A percentile compares a stretch with the other conserved stretches of the same genome.
Conservation (phyloP, 208 protist genomes). For the Crithidia expoeki region DNA sequence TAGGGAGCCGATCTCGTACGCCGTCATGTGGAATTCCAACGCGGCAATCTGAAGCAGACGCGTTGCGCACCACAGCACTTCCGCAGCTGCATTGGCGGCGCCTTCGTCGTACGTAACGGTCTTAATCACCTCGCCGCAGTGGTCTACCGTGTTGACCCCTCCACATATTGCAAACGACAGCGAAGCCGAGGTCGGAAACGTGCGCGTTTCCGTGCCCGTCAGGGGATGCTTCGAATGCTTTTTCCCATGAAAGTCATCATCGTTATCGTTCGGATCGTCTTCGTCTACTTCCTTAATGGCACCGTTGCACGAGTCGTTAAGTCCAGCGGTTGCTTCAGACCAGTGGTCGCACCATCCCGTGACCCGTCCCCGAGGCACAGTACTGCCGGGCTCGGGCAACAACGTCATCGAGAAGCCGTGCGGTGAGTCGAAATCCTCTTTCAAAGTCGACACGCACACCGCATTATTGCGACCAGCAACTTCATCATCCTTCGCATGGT, state of each 20-base stretch:
- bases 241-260: background rate
- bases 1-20: slow-evolving; percentile 50
- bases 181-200: background rate
- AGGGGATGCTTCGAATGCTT: background rate
- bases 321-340: background rate
- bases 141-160: background rate
- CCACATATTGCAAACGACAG: background rate
- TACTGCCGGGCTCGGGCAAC: background rate
- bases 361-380: background rate
- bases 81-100: slow-evolving; percentile 42
- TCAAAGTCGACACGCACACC: background rate
- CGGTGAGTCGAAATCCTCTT: slow-evolving; percentile 1
- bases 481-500: too few relatives aligned
- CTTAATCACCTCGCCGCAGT: background rate
- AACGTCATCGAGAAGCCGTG: slow-evolving; percentile 8
- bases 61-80: slow-evolving; percentile 55
- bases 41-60: slow-evolving; percentile 57
- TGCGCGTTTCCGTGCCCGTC: background rate
- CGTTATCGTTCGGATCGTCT: background rate
- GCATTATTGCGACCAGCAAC: background rate
- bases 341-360: background rate
- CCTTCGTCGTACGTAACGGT: slow-evolving; percentile 31
- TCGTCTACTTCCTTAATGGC: background rate
- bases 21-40: slow-evolving; percentile 51
- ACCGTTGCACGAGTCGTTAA: slow-evolving; percentile 1